These are phyloP conservation scores for Pseudocercospora macadamiae DNA, from an alignment of 2,329 filamentous ascomycete genomes.

Conservation along the genomic window DNA sequence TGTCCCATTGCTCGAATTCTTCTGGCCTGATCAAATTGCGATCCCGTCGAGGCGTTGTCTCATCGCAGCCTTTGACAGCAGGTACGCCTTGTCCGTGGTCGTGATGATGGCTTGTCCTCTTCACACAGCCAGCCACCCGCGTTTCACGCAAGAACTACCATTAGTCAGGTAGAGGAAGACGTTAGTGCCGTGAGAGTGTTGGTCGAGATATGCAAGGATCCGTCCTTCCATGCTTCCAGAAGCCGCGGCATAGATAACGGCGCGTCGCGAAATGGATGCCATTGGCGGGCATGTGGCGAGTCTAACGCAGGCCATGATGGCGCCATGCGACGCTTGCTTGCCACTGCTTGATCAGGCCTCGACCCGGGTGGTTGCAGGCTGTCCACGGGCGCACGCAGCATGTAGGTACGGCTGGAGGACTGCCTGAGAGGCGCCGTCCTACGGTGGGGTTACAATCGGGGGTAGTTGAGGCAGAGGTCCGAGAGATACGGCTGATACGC, in stretches of 20 bases:
- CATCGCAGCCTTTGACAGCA: not conserved
- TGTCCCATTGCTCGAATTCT: too few species aligned
- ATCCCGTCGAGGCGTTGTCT: too few species aligned
- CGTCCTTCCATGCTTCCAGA: slow-evolving; percentile 11
- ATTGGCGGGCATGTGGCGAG: slow-evolving; percentile 10
- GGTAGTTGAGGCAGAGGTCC: not conserved
- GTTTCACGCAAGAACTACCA: not conserved
- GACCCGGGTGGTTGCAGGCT: not conserved
- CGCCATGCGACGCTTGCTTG: slow-evolving; percentile 9
- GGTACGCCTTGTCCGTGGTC: not conserved
- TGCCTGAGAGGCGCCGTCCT: not conserved
- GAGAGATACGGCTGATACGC: not conserved
- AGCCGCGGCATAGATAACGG: slow-evolving; percentile 15
- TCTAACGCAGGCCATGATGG: slow-evolving; percentile 5
- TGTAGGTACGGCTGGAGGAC: not conserved
- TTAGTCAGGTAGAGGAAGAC: not conserved
- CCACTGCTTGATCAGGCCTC: slow-evolving; percentile 1
- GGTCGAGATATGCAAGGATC: slow-evolving; percentile 6
- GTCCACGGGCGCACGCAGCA: not conserved
- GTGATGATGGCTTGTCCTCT: not conserved
- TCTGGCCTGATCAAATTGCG: too few species aligned
- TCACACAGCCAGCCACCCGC: not conserved
- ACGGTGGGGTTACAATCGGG: not conserved
- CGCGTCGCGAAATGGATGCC: slow-evolving; percentile 3
- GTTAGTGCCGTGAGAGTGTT: not conserved